These are phyloP conservation scores for Aspergillus novofumigatus DNA, from an alignment of 2,329 filamentous ascomycete species.

Conservation along the genomic window DNA sequence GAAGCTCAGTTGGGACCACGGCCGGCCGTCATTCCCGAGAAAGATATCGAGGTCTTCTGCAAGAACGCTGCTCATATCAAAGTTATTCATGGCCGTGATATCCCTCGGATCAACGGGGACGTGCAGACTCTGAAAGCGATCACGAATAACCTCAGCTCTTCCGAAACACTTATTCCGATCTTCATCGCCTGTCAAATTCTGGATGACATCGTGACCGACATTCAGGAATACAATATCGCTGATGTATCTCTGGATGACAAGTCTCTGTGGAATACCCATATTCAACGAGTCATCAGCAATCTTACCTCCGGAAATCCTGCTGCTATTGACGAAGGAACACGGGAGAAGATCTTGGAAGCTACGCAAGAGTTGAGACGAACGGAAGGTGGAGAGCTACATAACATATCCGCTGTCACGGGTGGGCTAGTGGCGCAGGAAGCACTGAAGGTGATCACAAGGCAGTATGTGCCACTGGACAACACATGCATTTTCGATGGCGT, in stretches of 20 bases:
- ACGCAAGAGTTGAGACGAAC: slow-evolving; percentile 69
- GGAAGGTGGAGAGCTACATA: slow-evolving; percentile 83
- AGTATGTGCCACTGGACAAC: slow-evolving; percentile 63
- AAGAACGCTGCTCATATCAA: slow-evolving; percentile 93
- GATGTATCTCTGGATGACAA: slow-evolving; percentile 30
- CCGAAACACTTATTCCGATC: slow-evolving; percentile 61
- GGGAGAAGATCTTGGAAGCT: slow-evolving; percentile 51
- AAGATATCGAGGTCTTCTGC: slow-evolving; percentile 86
- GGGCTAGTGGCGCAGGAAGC: slow-evolving; percentile 96
- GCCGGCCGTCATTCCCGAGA: slow-evolving; percentile 52
- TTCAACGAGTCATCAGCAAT: slow-evolving; percentile 24
- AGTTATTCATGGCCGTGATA: slow-evolving; percentile 64
- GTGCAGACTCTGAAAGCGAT: slow-evolving; percentile 40
- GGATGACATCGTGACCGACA: slow-evolving; percentile 49
- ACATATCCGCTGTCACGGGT: slow-evolving; percentile 79
- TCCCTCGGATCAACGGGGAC: slow-evolving; percentile 47
- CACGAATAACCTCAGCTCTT: slow-evolving; percentile 38
- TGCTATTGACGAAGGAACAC: slow-evolving; percentile 47
- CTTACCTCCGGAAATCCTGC: slow-evolving; percentile 38
- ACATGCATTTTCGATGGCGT: slow-evolving; percentile 62
- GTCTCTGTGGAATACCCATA: slow-evolving; percentile 28
- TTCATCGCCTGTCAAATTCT: slow-evolving; percentile 60
- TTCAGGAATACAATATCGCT: slow-evolving; percentile 40
- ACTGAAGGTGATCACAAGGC: slow-evolving; percentile 72
- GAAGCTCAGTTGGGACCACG: slow-evolving; percentile 49